Evolutionary conservation across 768 basidiomycete genomes (phyloP).

Genomic region (Tricholoma bakamatsutake): DNA sequence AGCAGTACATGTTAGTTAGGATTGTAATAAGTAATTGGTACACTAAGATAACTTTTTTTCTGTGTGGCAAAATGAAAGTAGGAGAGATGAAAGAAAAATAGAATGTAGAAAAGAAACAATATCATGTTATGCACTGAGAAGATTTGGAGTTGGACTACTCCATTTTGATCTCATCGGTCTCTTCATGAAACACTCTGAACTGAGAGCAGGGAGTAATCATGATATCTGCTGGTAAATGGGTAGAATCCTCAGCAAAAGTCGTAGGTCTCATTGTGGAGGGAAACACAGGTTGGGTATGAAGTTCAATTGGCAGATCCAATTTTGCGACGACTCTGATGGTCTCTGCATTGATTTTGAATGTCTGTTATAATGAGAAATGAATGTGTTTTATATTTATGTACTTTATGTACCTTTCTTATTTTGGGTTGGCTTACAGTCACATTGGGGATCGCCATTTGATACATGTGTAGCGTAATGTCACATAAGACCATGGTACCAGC

Average conservation of each 20-base stretch:
- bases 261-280: no score
- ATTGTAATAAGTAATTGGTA: not conserved
- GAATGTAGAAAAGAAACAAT: not conserved
- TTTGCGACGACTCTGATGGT: no score
- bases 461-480: not conserved
- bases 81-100: not conserved
- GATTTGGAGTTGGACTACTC: not conserved
- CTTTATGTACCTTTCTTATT: not conserved
- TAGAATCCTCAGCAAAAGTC: not conserved
- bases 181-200: not conserved
- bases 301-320: no score
- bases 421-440: no score
- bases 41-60: not conserved
- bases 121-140: not conserved
- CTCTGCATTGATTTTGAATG: no score
- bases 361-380: not conserved
- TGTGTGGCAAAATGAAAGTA: not conserved
- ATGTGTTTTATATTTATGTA: not conserved
- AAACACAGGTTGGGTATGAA: no score
- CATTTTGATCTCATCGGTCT: not conserved
- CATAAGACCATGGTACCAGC: conserved; percentile 52
- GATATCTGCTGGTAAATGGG: not conserved
- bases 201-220: not conserved
- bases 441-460: no score
- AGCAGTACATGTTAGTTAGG: not conserved